Evolutionary conservation across 371 early-diverging fungal species (phyloP), one percentile per base, ranked within the genome.

Genomic region (Quaeritorhiza haematococci): DNA sequence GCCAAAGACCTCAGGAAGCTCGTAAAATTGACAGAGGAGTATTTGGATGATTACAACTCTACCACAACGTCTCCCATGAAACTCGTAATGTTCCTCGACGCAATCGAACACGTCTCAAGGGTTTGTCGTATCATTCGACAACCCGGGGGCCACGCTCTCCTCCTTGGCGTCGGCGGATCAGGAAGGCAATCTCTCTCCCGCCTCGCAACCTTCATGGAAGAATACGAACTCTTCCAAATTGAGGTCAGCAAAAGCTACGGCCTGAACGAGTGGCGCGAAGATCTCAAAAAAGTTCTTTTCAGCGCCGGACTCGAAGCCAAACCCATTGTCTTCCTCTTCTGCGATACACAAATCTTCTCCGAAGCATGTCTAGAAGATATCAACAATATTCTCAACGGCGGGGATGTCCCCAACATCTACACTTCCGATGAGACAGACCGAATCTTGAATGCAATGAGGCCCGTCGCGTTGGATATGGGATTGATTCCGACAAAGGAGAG

Each of bases 391-490:
- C 63, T 82, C 19, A 82, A 82, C 61, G 68, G 78, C 27, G 83
- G 80, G 8, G 83, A 82, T 56, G 83, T 82, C 15, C 81, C 83
- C 23, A 82, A 82, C 56, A 71, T 82, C 24, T 82, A 79, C 61
- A 75, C 67, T 6, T 56, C 55, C 10, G 83, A 82, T 34, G 83
- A 82, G 47, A 67, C 68, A 44, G 81, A 82, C 46, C 62, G 76
- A n/a, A 82, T 82, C 51, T 41, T 74, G 48, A 76, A 73, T 38
- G 66, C 72, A 1, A 80, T 82, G 76, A 49, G 79, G 19, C 78
- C 79, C 19, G 56, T 76, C 23, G 78, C 78, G 0, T 41, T 63
- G 17, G 82, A 82, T 49, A 19, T 64, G 33, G 76, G 64, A 1
- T 56, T 78, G 23, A 51, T 68, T 1, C 72, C 73, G 2, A 75